Evolutionary conservation across 208 protist genomes (phyloP).

Genomic region (Trypanosoma platydactyli): DNA sequence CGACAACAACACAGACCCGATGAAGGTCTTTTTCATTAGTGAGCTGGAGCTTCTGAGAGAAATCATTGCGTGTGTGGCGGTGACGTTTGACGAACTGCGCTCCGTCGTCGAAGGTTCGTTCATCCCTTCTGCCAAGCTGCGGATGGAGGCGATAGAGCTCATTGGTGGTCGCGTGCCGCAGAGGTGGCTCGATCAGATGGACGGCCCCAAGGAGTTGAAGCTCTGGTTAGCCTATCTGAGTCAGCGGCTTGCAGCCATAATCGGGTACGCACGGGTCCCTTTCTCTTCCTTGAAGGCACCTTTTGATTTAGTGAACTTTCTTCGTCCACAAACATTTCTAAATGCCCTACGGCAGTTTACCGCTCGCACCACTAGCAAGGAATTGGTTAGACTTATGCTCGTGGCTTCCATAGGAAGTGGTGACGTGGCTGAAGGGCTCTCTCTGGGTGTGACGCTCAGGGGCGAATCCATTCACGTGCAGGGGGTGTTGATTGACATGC

Average conservation of each 20-base stretch:
- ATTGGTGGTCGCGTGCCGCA: slow-evolving; percentile 79
- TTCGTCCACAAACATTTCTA: slow-evolving; percentile 94
- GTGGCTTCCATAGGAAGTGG: slow-evolving; percentile 35
- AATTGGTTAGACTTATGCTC: slow-evolving; percentile 86
- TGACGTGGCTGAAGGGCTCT: slow-evolving; percentile 26
- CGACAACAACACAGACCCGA: slow-evolving; percentile 54
- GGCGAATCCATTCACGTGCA: slow-evolving; percentile 70
- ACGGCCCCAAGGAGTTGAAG: slow-evolving; percentile 78
- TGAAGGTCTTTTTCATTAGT: slow-evolving; percentile 91
- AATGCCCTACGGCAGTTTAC: slow-evolving; percentile 95
- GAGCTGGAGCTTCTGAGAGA: slow-evolving; percentile 72
- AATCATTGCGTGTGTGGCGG: slow-evolving; percentile 67
- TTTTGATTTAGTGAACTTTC: slow-evolving; percentile 85
- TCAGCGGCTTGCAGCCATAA: slow-evolving; percentile 54
- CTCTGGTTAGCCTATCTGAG: slow-evolving; percentile 83
- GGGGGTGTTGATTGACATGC: slow-evolving; percentile 50
- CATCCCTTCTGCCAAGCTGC: slow-evolving; percentile 71
- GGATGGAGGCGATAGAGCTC: slow-evolving; percentile 77
- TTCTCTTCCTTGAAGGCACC: slow-evolving; percentile 45
- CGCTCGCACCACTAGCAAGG: slow-evolving; percentile 53
- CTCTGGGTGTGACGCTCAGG: slow-evolving; percentile 49
- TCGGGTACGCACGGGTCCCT: slow-evolving; percentile 28
- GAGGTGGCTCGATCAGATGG: slow-evolving; percentile 84
- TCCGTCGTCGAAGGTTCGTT: slow-evolving; percentile 82
- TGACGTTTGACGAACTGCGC: slow-evolving; percentile 61